Conservation (phyloP, 1,139 yeast genomes). For the Kluyveromyces sp. region DNA sequence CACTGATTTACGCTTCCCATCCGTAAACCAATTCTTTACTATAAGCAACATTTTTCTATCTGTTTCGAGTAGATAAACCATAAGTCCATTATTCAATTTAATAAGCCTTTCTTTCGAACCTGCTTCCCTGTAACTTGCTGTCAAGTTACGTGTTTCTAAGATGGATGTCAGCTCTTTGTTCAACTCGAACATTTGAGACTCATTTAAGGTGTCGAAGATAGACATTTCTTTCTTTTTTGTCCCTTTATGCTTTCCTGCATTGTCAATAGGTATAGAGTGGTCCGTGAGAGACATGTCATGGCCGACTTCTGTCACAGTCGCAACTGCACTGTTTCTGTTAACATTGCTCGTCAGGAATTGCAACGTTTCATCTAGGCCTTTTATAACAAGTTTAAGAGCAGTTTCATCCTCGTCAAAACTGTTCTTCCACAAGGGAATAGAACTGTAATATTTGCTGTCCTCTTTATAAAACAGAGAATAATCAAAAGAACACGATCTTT, state of each 20-base stretch:
- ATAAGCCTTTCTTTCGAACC: slow-evolving; percentile 19
- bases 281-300: slow-evolving; percentile 1
- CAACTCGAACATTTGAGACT: slow-evolving; percentile 22
- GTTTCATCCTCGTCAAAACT: slow-evolving; percentile 10
- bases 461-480: slow-evolving; percentile 14
- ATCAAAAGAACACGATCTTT: slow-evolving; percentile 3
- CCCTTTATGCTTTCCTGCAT: not conserved
- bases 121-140: slow-evolving; percentile 4
- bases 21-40: slow-evolving; percentile 27
- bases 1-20: slow-evolving; percentile 3
- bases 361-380: slow-evolving; percentile 23
- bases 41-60: slow-evolving; percentile 17
- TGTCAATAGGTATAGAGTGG: not conserved
- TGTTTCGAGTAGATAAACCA: slow-evolving; percentile 25
- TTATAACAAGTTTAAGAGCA: slow-evolving; percentile 23
- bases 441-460: slow-evolving; percentile 13
- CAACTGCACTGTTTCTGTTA: slow-evolving; percentile 9
- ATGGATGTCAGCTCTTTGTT: slow-evolving; percentile 19
- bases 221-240: slow-evolving; percentile 3
- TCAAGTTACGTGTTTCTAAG: slow-evolving; percentile 15
- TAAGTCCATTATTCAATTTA: slow-evolving; percentile 28
- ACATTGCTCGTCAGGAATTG: slow-evolving; percentile 7
- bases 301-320: slow-evolving; percentile 12
- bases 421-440: slow-evolving; percentile 20
- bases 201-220: slow-evolving; percentile 18